Evolutionary conservation across 2,329 filamentous ascomycete species (phyloP), one percentile per base, ranked within the genome.

Genomic region (Rutstroemia sp.): DNA sequence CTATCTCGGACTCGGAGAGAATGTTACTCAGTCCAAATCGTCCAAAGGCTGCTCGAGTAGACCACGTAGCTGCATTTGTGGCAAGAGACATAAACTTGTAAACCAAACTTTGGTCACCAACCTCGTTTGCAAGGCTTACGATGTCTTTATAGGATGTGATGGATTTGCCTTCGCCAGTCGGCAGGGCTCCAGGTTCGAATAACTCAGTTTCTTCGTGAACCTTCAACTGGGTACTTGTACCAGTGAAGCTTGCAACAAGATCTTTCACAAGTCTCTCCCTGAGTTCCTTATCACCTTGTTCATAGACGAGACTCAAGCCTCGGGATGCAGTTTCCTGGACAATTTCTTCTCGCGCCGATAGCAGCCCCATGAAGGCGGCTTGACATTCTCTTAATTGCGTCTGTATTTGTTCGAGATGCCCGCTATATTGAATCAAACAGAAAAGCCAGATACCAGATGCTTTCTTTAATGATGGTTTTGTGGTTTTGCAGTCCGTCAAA

Each of bases 1-100:
- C 95, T 58, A 94, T 80, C 58, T 84, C 81, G 0, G 92, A 92
- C 66, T 95, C 90, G 0, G 90, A 94, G 49, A 99, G 81, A 59
- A 99, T 92, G 63, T 82, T 94, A 70, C 91, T 95, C 50, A 99
- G 79, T 0, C 94, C 94, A 63, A 97, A 96, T 10, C 91, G 82
- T 2, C 94, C 94, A 72, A 99, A 97, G 0, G 94, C 94, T 1
- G 94, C 95, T 51, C 94, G 83, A n/a, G 91, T 95, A 1, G 91
- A 92, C 94, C 94, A 99, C 16, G 95, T 95, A 0, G 92, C 91
- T 49, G 95, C 95, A 67, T 96, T 96, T 1, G 91, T 90, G 2
- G 94, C 94, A 63, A 99, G 79, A 0, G 92, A 92, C 94, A 99
- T 99, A 74, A 99, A 97, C 59, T 92, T 90, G 75, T 99, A 99